Percentiles rank a stretch among this genome's conserved stretches.
Evolutionary conservation across 164 flowering plant genomes (phyloP).

Genomic region (Macadamia tetraphylla): DNA sequence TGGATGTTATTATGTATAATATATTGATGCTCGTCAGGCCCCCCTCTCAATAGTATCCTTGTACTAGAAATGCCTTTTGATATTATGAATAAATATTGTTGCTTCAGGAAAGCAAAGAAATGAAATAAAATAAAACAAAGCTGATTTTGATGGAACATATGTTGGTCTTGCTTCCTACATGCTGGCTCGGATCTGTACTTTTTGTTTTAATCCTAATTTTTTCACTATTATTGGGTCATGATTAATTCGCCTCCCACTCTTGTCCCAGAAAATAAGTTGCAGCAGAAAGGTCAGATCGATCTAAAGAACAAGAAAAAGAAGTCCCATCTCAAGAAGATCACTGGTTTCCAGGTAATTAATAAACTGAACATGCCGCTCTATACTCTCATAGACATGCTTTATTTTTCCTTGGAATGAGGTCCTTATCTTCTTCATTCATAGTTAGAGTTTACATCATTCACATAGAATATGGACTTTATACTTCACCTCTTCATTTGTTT

Average conservation of each 20-base stretch:
- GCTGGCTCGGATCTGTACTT: neutral
- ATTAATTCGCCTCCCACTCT: neutral
- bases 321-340: slow-evolving; percentile 86
- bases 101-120: no score
- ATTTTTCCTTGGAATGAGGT: neutral
- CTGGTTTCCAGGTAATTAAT: slow-evolving; percentile 85
- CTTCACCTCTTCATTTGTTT: neutral
- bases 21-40: no score
- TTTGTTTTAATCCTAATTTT: neutral
- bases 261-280: slow-evolving; percentile 71
- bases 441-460: neutral
- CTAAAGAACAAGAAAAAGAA: slow-evolving; percentile 85
- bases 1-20: neutral
- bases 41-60: no score
- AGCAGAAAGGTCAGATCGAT: slow-evolving; percentile 61
- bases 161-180: no score
- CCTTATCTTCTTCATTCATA: neutral
- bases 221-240: neutral
- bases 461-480: neutral
- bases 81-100: no score
- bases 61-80: no score
- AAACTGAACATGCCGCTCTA: neutral
- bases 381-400: neutral
- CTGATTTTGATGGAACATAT: no score
- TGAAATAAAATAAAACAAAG: no score